These are phyloP conservation scores for Epichloe uncinata DNA, from an alignment of 2,329 filamentous ascomycete species.

Conservation along the genomic window DNA sequence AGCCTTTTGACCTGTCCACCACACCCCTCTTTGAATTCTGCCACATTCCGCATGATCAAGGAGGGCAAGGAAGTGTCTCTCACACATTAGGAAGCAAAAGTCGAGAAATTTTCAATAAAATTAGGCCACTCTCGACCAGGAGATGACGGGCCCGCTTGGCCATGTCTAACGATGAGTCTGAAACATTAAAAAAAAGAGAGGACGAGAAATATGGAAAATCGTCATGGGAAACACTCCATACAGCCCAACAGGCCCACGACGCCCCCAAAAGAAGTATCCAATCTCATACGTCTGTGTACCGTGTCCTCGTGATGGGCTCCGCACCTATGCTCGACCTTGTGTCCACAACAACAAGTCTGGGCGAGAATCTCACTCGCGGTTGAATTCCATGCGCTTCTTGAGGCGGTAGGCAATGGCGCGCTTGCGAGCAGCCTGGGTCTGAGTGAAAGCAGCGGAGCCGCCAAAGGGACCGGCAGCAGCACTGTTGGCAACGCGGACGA, in stretches of 20 bases:
- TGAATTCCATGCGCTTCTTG: conserved; percentile 24
- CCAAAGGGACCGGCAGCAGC: conserved; percentile 53
- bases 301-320: background rate
- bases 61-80: too few species aligned
- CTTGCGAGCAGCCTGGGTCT: conserved; percentile 44
- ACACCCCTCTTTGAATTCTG: too few species aligned
- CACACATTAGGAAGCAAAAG: too few species aligned
- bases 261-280: background rate
- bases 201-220: background rate
- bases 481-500: conserved; percentile 49
- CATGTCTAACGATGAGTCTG: background rate
- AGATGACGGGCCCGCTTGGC: background rate
- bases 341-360: background rate
- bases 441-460: conserved; percentile 52
- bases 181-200: background rate
- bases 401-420: conserved; percentile 43
- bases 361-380: conserved; percentile 4
- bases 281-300: background rate
- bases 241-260: background rate
- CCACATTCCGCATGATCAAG: too few species aligned
- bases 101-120: too few species aligned
- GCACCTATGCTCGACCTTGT: background rate
- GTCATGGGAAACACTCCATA: background rate
- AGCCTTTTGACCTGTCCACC: too few species aligned
- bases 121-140: background rate